Percentiles rank a stretch among this genome's conserved stretches.
Evolutionary conservation across 1,139 yeast genomes (phyloP).

Genomic region (Magnusiomyces clavatus): DNA sequence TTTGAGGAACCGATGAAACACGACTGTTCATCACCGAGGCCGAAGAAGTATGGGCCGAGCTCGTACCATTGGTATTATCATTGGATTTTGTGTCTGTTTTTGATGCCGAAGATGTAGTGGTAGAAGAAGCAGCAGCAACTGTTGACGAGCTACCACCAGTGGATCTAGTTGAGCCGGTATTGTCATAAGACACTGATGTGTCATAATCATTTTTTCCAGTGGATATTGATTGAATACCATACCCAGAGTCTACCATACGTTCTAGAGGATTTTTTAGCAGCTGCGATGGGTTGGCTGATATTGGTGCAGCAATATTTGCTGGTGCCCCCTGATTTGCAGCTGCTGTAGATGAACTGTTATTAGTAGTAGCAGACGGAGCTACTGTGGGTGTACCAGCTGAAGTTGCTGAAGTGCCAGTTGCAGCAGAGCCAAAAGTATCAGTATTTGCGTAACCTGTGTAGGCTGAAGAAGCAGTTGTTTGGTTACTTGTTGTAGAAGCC

Average conservation of each 20-base stretch:
- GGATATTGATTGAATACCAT: background rate
- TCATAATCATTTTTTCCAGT: too few species aligned
- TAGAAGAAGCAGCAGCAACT: background rate
- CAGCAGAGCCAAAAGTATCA: background rate
- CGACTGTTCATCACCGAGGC: too few species aligned
- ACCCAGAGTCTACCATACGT: background rate
- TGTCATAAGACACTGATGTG: too few species aligned
- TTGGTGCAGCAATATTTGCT: background rate
- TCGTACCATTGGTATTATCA: too few species aligned
- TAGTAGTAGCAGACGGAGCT: background rate
- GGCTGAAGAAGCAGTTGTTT: background rate
- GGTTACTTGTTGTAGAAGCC: background rate
- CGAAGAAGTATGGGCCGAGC: too few species aligned
- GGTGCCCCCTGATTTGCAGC: background rate
- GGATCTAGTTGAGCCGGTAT: background rate
- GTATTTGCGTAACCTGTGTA: background rate
- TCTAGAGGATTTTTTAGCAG: background rate
- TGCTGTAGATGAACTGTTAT: background rate
- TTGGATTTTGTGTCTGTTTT: too few species aligned
- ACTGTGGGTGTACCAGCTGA: background rate
- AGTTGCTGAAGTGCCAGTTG: background rate
- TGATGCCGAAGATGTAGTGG: background rate
- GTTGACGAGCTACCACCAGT: background rate
- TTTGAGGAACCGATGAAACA: too few species aligned
- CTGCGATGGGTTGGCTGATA: slow-evolving; percentile 1